Percentiles rank a stretch among this genome's conserved stretches.
Conservation (phyloP, 2,329 filamentous ascomycete species). For the Pleoardoris graminearum region DNA sequence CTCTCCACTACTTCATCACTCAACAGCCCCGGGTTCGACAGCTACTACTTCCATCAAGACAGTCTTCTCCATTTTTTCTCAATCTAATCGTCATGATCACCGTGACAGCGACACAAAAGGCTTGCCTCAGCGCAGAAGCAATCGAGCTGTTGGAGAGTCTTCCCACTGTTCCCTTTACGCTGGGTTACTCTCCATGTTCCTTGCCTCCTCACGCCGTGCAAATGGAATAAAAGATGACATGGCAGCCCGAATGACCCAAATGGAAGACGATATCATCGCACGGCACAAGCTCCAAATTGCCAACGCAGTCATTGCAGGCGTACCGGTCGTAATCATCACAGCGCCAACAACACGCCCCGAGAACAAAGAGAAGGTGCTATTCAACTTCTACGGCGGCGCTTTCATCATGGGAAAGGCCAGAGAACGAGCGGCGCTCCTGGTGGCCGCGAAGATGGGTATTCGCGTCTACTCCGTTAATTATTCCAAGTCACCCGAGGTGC, state of each 20-base stretch:
- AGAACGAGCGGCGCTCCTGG: constrained; percentile 5
- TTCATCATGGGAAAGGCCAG: constrained; percentile 7
- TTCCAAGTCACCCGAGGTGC: not conserved
- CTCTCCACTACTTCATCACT: no score
- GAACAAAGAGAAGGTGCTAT: constrained; percentile 4
- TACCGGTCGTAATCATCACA: constrained; percentile 2
- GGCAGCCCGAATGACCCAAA: not conserved
- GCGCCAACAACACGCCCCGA: not conserved
- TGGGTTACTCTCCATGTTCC: not conserved
- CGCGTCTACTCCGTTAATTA: constrained; percentile 5
- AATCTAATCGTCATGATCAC: not conserved
- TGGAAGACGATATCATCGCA: constrained; percentile 5
- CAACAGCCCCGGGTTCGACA: no score
- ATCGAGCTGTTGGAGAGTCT: not conserved
- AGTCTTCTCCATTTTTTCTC: no score
- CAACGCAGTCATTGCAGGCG: not conserved
- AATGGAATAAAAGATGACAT: not conserved
- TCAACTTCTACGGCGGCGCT: constrained; percentile 7
- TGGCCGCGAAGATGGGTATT: constrained; percentile 4
- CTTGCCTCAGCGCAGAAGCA: not conserved
- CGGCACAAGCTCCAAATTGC: constrained; percentile 1
- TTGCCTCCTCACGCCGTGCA: not conserved
- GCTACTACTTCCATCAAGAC: no score
- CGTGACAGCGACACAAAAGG: not conserved
- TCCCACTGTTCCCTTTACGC: not conserved